A percentile compares a stretch with the other conserved stretches of the same genome.
These are phyloP conservation scores for Candida nonsorbophila DNA, from an alignment of 805 yeast species.

Conservation along the genomic window DNA sequence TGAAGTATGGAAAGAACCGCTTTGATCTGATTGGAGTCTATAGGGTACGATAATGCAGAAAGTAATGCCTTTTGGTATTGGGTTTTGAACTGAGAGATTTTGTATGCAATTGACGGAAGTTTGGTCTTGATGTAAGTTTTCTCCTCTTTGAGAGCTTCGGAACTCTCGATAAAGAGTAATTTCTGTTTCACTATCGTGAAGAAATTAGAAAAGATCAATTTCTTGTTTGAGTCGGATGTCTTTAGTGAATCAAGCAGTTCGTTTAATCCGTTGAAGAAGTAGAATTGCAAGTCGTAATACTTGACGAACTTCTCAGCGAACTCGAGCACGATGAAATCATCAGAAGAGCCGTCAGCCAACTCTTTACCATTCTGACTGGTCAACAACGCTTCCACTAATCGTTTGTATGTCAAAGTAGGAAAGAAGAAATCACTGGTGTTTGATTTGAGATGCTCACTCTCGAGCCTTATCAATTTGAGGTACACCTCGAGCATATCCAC, in stretches of 20 bases:
- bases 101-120: constrained; percentile 32
- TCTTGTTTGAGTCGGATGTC: too few relatives aligned
- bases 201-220: constrained; percentile 33
- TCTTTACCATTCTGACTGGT: constrained; percentile 28
- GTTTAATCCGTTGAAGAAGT: constrained; percentile 52
- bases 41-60: constrained; percentile 44
- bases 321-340: constrained; percentile 47
- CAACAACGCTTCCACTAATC: constrained; percentile 29
- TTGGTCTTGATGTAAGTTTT: constrained; percentile 24
- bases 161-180: constrained; percentile 12
- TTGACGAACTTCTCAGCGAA: constrained; percentile 49
- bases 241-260: constrained; percentile 13
- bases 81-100: constrained; percentile 45
- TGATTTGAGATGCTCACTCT: constrained; percentile 49
- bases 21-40: constrained; percentile 57
- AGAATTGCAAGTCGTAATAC: constrained; percentile 76
- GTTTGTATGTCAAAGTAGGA: constrained; percentile 50
- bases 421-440: constrained; percentile 52
- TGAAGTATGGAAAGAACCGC: constrained; percentile 66
- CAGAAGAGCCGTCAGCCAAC: constrained; percentile 42
- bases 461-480: constrained; percentile 52
- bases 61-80: constrained; percentile 72
- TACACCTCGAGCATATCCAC: constrained; percentile 48
- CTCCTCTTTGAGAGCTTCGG: constrained; percentile 24
- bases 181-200: constrained; percentile 31